phyloP scores from a whole-genome alignment of 805 yeast genomes.

The Pichia thaimueangensis region DNA sequence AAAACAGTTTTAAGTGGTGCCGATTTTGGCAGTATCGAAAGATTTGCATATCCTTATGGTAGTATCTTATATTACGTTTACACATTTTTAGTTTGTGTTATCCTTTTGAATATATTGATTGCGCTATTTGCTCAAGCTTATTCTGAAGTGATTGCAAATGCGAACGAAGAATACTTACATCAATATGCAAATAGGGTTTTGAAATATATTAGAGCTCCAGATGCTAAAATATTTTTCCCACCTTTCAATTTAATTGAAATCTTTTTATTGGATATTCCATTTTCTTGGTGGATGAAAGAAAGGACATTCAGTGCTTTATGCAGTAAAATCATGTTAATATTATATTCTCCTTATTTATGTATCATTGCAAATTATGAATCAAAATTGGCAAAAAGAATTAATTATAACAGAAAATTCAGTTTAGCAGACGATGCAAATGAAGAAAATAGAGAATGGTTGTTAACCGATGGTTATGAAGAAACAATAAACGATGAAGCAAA shows the following conservation, averaged over 20 bases:
- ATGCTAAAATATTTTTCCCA: constrained; percentile 76
- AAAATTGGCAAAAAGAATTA: constrained; percentile 59
- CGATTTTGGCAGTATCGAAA: constrained; percentile 59
- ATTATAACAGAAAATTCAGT: constrained; percentile 59
- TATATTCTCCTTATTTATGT: constrained; percentile 63
- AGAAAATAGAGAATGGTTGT: constrained; percentile 72
- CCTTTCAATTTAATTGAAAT: constrained; percentile 75
- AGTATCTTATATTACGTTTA: constrained; percentile 70
- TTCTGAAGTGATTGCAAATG: constrained; percentile 71
- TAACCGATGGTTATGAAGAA: constrained; percentile 65
- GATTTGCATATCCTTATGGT: constrained; percentile 82
- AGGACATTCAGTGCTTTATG: constrained; percentile 35
- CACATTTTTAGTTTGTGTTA: constrained; percentile 67
- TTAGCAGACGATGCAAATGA: constrained; percentile 77
- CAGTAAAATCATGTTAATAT: constrained; percentile 51
- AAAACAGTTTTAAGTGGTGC: constrained; percentile 73
- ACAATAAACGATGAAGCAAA: constrained; percentile 22
- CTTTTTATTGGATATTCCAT: constrained; percentile 39
- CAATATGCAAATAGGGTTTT: constrained; percentile 78
- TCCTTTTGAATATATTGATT: constrained; percentile 74
- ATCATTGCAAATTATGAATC: constrained; percentile 61
- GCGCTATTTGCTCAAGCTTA: constrained; percentile 85
- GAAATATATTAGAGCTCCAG: constrained; percentile 83
- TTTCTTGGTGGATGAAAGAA: constrained; percentile 32
- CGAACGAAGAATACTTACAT: constrained; percentile 80